phyloP scores from a whole-genome alignment of 2,329 filamentous ascomycete genomes.

The Phialophora expanda region DNA sequence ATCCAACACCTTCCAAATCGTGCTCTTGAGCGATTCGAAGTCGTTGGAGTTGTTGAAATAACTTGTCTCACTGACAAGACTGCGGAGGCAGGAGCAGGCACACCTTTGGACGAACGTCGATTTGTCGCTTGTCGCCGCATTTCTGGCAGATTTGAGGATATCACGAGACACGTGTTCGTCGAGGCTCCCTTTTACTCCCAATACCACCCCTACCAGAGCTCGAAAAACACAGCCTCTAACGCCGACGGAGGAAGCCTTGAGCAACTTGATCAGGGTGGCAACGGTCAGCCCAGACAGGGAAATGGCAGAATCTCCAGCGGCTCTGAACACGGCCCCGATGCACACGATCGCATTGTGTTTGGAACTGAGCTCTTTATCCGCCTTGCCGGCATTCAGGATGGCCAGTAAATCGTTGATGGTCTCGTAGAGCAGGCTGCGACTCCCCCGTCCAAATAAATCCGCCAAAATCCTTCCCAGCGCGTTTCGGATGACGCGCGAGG shows the following conservation, averaged over 20 bases:
- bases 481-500: constrained; percentile 86
- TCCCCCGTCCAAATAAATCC: constrained; percentile 80
- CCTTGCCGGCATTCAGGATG: constrained; percentile 75
- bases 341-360: constrained; percentile 89
- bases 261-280: constrained; percentile 72
- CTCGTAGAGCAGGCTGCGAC: constrained; percentile 90
- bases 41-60: constrained; percentile 89
- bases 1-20: constrained; percentile 86
- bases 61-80: constrained; percentile 71
- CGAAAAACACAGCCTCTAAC: constrained; percentile 78
- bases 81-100: constrained; percentile 78
- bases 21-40: constrained; percentile 83
- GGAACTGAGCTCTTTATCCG: constrained; percentile 75
- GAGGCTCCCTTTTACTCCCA: constrained; percentile 74
- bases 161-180: constrained; percentile 88
- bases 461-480: constrained; percentile 84
- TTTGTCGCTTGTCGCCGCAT: constrained; percentile 77
- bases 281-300: constrained; percentile 77
- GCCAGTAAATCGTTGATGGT: constrained; percentile 85
- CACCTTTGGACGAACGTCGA: constrained; percentile 77
- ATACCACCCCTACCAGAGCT: constrained; percentile 74
- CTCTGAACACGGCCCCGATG: constrained; percentile 84
- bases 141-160: constrained; percentile 89
- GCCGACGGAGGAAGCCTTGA: constrained; percentile 84
- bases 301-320: constrained; percentile 92